phyloP scores from a whole-genome alignment of 2,329 filamentous ascomycete species.

The Gaeumannomyces tritici region DNA sequence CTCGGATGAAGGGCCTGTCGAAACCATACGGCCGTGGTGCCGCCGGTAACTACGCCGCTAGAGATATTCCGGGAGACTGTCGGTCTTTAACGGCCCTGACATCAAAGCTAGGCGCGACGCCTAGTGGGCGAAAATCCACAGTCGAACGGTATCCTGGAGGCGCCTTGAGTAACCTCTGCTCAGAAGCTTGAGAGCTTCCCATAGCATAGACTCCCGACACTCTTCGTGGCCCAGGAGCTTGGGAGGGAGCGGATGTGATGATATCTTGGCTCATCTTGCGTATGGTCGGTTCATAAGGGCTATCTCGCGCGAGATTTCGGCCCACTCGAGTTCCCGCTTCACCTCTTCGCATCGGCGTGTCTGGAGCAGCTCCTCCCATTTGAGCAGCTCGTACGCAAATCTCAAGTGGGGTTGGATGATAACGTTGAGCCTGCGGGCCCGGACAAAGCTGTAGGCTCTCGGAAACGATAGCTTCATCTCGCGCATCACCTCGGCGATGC shows the following conservation, averaged over 20 bases:
- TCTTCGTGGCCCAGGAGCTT: too few relatives aligned
- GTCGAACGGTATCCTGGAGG: neutral
- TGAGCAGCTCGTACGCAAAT: slow-evolving; percentile 90
- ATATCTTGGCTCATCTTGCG: slow-evolving; percentile 43
- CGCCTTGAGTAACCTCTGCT: neutral
- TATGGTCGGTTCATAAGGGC: slow-evolving; percentile 95
- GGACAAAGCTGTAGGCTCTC: slow-evolving; percentile 90
- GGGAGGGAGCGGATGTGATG: neutral
- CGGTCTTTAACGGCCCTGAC: neutral
- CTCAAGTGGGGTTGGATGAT: slow-evolving; percentile 96
- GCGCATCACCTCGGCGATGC: slow-evolving; percentile 97
- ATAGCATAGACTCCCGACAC: neutral
- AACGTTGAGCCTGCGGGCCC: slow-evolving; percentile 85
- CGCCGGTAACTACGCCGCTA: too few relatives aligned
- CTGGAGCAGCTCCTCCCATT: slow-evolving; percentile 81
- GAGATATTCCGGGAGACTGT: neutral
- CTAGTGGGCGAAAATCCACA: neutral
- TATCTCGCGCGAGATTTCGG: slow-evolving; percentile 78
- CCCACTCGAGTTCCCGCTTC: slow-evolving; percentile 83
- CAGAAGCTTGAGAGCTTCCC: neutral
- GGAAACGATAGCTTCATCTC: slow-evolving; percentile 73
- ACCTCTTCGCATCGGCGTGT: slow-evolving; percentile 38
- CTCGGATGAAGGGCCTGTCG: too few relatives aligned
- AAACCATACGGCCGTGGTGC: too few relatives aligned
- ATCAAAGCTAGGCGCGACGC: neutral